Conservation (phyloP, 805 yeast genomes). For the Pichia rugopelliculosa region DNA sequence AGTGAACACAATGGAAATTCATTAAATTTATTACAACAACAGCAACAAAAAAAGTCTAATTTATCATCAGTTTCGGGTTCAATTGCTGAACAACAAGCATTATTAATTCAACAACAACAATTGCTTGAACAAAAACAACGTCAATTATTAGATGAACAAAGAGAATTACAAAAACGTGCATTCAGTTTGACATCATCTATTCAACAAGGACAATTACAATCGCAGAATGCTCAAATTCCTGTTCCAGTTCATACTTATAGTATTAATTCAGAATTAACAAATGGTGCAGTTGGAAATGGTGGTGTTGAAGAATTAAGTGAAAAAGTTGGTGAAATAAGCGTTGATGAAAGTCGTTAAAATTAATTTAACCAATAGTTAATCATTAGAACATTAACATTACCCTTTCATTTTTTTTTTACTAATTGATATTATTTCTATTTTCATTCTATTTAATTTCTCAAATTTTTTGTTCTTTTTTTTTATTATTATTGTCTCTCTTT, state of each 20-base stretch:
- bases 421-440: no score
- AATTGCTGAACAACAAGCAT: slow-evolving; percentile 10
- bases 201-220: slow-evolving; percentile 4
- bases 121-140: slow-evolving; percentile 14
- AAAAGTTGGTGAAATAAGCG: slow-evolving; percentile 19
- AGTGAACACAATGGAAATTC: neutral
- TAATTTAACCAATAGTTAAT: no score
- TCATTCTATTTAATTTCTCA: no score
- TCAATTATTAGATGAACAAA: slow-evolving; percentile 11
- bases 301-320: slow-evolving; percentile 14
- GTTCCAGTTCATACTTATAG: slow-evolving; percentile 6
- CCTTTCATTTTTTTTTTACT: no score
- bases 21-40: neutral
- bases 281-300: neutral
- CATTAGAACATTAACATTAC: no score
- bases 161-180: slow-evolving; percentile 14
- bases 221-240: neutral
- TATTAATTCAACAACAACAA: slow-evolving; percentile 12
- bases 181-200: slow-evolving; percentile 9
- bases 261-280: slow-evolving; percentile 1
- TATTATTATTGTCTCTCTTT: no score
- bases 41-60: neutral
- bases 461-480: no score
- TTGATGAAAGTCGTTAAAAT: slow-evolving; percentile 8
- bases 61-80: neutral